Base-by-base conservation (phyloP, 768 basidiomycete genomes). In the Rhodotorula toruloides region DNA sequence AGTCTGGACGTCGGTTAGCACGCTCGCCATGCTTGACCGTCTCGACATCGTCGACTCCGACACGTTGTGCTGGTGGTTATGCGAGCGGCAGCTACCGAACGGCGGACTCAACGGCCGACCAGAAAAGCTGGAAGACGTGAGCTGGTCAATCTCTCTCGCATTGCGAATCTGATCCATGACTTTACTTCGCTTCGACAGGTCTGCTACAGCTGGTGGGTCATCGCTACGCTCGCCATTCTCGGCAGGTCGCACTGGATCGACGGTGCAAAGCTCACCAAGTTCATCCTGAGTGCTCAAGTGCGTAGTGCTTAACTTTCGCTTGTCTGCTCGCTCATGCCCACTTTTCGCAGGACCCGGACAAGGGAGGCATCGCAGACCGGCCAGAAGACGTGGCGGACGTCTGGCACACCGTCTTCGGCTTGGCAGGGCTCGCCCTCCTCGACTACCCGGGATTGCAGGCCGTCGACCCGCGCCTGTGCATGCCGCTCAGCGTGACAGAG, bases 61-160 rank as follows among this genome's bases (percentile, higher is more conserved):
- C n/a, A 88, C 85, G 36, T 79, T 97, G 2, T 87, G 81, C 4
- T 93, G 90, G 87, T 98, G 96, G 96, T 79, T 99, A 6, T 84
- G 89, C 11, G 96, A 98, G 75, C 82, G 96, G 12, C 96, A 99
- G 76, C 81, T 96, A 19, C 88, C 92, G 0, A 91, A 84, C 73
- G 96, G 96, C 13, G 96, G 96, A 0, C 79, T 99, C 65, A 98
- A 98, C 72, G 96, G 94, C 1, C 82, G 96, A n/a, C 96, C 96
- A 16, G 91, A 99, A 76, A 99, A 99, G 79, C 80, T 98, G 40
- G 90, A 92, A 79, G 94, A 98, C 76, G 96, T 94, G 72, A n/a
- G n/a, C n/a, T n/a, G n/a, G n/a, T n/a, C 72, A 86, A 81, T 16
- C 42, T 31, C 48, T 43, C 19, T 44, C 34, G 29, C 12, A 36